Evolutionary conservation across 352 stramenopile genomes (phyloP), one percentile per base, ranked within the genome.

Genomic region (Pythium monospermum): DNA sequence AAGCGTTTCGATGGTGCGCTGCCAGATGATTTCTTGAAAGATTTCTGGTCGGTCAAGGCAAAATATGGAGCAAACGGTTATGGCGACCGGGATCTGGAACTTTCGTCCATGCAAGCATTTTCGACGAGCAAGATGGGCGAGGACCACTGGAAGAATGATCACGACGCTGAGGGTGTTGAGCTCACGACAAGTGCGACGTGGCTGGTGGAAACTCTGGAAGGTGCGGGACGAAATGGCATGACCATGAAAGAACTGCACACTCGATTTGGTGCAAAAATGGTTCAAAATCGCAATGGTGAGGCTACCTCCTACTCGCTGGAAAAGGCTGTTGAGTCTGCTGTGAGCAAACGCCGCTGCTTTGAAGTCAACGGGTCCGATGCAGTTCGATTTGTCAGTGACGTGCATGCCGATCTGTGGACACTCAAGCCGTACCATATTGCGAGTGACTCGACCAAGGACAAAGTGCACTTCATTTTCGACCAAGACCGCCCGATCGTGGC

Each of bases 401-500:
- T 69, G 10, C 65, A 76, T 37, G 61, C 71, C 22, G 56, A 68
- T 3, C 67, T 87, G 26, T 94, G 81, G 80, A 73, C 66, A 0
- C 37, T 91, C 19, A 67, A 76, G 32, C 76, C 79, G 0, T 91
- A 86, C 42, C 68, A 61, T 1, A 66, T 85, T 35, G 52, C 59
- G 18, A 75, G 51, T 12, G 65, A 79, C 21, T 64, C 69, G 4
- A 68, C 57, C 7, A 73, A 68, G 13, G 64, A 76, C n/a, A 86
- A 90, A 26, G 55, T 87, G 40, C 73, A 78, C 27, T 86, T 92
- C 32, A 28, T 71, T 7, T 91, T 94, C 33, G 79, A 90, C 37
- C 81, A 87, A 44, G 58, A 71, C 37, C 64, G 49, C 37, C 57
- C 67, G 5, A 49, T 90, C 40, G 65, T 88, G 12, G 69, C 78